phyloP scores from a whole-genome alignment of 768 basidiomycete species.

The Boletus fagicola region DNA sequence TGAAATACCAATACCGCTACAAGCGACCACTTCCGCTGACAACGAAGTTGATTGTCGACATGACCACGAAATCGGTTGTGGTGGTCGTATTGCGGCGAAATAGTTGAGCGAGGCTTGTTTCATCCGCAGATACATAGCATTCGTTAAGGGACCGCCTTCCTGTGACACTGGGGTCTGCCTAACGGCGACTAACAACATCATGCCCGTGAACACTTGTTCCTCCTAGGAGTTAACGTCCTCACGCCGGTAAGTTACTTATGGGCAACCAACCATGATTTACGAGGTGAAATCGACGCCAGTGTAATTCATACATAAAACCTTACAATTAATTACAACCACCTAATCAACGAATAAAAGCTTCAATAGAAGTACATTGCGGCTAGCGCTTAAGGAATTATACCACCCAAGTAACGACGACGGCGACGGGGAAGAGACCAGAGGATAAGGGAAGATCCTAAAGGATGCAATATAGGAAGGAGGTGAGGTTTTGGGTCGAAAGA shows the following conservation, averaged over 20 bases:
- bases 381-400: conserved; percentile 1
- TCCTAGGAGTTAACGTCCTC: not conserved
- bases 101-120: too few relatives aligned
- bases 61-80: not conserved
- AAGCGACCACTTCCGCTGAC: not conserved
- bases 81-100: not conserved
- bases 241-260: not conserved
- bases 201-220: not conserved
- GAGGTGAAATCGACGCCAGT: not conserved
- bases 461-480: not conserved
- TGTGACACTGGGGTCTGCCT: not conserved
- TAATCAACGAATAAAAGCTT: not conserved
- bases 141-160: not conserved
- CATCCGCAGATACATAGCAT: not conserved
- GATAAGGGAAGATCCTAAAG: not conserved
- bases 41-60: not conserved
- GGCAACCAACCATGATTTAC: not conserved
- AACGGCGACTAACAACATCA: not conserved
- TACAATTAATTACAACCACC: conserved; percentile 4
- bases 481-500: not conserved
- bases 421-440: not conserved
- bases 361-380: not conserved
- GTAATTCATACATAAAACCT: not conserved
- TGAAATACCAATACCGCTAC: not conserved
- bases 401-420: not conserved